phyloP scores from a whole-genome alignment of 768 basidiomycete genomes.

The Suillus subluteus region DNA sequence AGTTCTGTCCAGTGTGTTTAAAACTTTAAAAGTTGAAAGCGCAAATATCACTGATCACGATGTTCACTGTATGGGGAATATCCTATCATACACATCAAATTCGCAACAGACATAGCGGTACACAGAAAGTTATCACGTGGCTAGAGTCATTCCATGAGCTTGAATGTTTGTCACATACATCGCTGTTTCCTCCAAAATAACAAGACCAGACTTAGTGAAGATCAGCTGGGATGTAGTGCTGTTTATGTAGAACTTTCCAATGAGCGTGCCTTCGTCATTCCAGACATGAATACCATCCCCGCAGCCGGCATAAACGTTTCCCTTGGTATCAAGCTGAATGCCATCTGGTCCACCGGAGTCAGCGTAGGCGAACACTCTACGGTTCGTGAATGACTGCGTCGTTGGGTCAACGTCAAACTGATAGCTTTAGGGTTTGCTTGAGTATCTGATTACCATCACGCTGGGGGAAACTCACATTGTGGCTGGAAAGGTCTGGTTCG shows the following conservation, averaged over 20 bases:
- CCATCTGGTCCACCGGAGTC: conserved; percentile 71
- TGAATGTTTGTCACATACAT: conserved; percentile 16
- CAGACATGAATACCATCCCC: conserved; percentile 58
- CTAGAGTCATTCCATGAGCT: conserved; percentile 10
- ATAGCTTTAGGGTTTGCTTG: conserved; percentile 45
- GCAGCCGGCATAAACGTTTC: conserved; percentile 65
- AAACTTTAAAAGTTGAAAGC: too few relatives aligned
- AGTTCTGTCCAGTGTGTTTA: too few relatives aligned
- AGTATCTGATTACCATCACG: not conserved
- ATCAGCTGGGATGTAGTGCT: conserved; percentile 11
- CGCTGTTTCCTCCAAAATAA: conserved; percentile 6
- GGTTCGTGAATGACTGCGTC: conserved; percentile 54
- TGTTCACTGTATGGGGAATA: too few relatives aligned
- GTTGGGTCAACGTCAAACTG: conserved; percentile 61
- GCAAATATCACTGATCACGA: too few relatives aligned
- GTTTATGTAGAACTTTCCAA: conserved; percentile 64
- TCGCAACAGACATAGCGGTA: not conserved
- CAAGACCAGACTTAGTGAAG: conserved; percentile 14
- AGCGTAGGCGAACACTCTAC: conserved; percentile 63
- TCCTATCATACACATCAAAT: not conserved
- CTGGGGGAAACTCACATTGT: conserved; percentile 25
- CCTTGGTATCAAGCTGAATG: conserved; percentile 57
- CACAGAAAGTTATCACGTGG: not conserved
- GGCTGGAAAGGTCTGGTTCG: conserved; percentile 26
- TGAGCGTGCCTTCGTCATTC: conserved; percentile 51